phyloP scores from a whole-genome alignment of 2,329 filamentous ascomycete species.

The Pezizomycotina sp. region DNA sequence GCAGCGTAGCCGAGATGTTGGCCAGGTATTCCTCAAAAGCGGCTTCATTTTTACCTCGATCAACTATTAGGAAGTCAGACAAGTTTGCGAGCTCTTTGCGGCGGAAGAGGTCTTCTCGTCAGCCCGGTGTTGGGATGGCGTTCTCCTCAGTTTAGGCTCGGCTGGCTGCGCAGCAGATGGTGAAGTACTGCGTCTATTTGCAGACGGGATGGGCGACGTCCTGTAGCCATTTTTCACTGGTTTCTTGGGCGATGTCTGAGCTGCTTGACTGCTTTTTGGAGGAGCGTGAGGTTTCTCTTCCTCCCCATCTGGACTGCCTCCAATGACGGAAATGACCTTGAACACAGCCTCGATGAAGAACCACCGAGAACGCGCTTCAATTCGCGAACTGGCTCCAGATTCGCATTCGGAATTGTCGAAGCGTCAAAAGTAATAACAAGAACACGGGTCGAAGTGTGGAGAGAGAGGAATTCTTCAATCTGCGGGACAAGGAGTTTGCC shows the following conservation, averaged over 20 bases:
- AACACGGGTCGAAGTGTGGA: conserved; percentile 12
- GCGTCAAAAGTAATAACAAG: conserved; percentile 18
- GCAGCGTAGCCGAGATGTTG: conserved; percentile 8
- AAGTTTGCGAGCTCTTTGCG: conserved; percentile 12
- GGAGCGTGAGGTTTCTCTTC: conserved; percentile 6
- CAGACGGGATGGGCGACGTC: conserved; percentile 9
- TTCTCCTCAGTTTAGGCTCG: conserved; percentile 4
- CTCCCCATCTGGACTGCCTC: conserved; percentile 11
- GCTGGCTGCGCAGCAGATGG: conserved; percentile 7
- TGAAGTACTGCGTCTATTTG: conserved; percentile 1
- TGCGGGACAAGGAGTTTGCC: conserved; percentile 18
- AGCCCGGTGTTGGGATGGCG: conserved; percentile 6
- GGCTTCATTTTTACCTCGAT: conserved; percentile 10
- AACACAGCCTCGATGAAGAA: conserved; percentile 8
- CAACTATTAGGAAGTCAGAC: conserved; percentile 14
- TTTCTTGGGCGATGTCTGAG: conserved; percentile 3
- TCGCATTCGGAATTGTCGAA: conserved; percentile 15
- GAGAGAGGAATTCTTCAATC: conserved; percentile 16
- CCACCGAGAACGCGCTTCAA: conserved; percentile 16
- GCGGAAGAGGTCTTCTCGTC: conserved; percentile 18
- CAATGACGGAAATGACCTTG: conserved; percentile 17
- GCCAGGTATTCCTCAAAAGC: conserved; percentile 11
- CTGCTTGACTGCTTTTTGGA: conserved; percentile 1
- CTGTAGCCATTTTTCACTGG: conserved; percentile 7
- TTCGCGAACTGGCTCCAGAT: conserved; percentile 16